These are phyloP conservation scores for Tricholoma saponaceum DNA, from an alignment of 768 basidiomycete genomes.

Conservation along the genomic window DNA sequence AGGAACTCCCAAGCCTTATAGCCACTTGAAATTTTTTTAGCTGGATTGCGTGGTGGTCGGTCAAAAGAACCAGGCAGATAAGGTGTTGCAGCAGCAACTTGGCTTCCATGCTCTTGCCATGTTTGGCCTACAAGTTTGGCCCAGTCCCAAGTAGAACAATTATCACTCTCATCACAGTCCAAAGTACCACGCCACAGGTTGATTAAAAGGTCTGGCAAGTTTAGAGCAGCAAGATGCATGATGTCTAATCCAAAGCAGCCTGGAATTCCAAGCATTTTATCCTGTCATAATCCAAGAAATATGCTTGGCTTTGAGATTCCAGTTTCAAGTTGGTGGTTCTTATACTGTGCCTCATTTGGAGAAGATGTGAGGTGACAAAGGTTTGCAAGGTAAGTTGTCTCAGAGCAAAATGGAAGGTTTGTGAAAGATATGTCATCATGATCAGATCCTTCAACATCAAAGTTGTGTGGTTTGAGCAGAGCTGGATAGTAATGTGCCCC, in stretches of 20 bases:
- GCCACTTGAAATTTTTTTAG: constrained; percentile 39
- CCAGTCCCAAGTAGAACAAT: constrained; percentile 23
- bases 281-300: not conserved
- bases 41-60: constrained; percentile 35
- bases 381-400: too few species aligned
- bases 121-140: constrained; percentile 20
- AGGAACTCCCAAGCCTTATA: constrained; percentile 14
- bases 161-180: too few species aligned
- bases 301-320: not conserved
- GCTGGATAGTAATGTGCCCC: too few species aligned
- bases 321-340: not conserved
- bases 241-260: constrained; percentile 27
- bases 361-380: too few species aligned
- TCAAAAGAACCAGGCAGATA: constrained; percentile 39
- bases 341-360: not conserved
- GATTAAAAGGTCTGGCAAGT: constrained; percentile 33
- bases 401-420: constrained; percentile 18
- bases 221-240: constrained; percentile 37
- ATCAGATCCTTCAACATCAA: constrained; percentile 3
- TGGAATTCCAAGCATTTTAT: constrained; percentile 23
- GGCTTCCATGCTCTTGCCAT: constrained; percentile 33
- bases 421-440: constrained; percentile 19
- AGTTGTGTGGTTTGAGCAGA: not conserved
- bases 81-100: constrained; percentile 22
- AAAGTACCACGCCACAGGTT: constrained; percentile 33